phyloP scores from a whole-genome alignment of 73 alveolate species.

The Tetrahymena elliotti region DNA sequence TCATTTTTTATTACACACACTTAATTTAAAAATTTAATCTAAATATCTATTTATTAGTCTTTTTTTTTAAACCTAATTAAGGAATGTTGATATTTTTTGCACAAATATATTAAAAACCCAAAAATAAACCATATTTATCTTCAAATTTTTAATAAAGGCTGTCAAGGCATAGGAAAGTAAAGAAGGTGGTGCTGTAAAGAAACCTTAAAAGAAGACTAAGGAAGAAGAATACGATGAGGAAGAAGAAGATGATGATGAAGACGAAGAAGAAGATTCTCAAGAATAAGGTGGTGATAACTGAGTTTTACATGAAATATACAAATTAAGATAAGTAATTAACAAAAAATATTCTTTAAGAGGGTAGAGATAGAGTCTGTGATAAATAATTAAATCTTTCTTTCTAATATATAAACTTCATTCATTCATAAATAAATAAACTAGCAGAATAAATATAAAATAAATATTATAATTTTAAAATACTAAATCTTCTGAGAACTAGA shows the following conservation, averaged over 20 bases:
- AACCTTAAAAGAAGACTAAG: constrained; percentile 9
- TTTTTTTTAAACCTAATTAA: background rate
- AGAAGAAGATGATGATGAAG: constrained; percentile 43
- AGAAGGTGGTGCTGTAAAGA: constrained; percentile 1
- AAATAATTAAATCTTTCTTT: too few species aligned
- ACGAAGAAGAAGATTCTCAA: constrained; percentile 14
- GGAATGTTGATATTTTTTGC: background rate
- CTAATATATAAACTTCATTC: too few species aligned
- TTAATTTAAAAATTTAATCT: too few species aligned
- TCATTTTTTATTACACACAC: background rate
- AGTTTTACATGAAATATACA: background rate
- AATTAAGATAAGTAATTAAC: too few species aligned
- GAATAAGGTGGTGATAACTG: background rate
- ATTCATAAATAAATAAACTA: too few species aligned
- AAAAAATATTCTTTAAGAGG: too few species aligned
- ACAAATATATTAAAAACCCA: background rate
- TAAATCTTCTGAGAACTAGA: too few species aligned
- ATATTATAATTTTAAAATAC: too few species aligned
- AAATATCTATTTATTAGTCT: background rate
- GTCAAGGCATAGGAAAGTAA: constrained; percentile 41
- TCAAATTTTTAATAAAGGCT: background rate
- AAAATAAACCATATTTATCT: background rate
- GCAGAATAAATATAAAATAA: too few species aligned
- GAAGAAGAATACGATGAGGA: constrained; percentile 46
- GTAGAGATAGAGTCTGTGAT: too few species aligned